Evolutionary conservation across 306 rosid genomes (phyloP).

Genomic region (Prunus persica): Prunus_persica_NCBIv2 NC_034010.1:2882001-2882500

Average conservation of each 20-base stretch:
- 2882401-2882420: background rate
- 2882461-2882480: background rate
- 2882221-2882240: background rate
- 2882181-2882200: background rate
- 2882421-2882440: background rate
- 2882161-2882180: background rate
- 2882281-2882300: background rate
- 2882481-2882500: background rate
- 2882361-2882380: background rate
- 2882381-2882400: background rate
- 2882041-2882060: conserved; percentile 21
- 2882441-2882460: background rate
- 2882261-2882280: background rate
- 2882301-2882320: background rate
- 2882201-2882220: background rate
- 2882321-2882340: background rate
- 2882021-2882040: conserved; percentile 7
- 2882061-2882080: conserved; percentile 24
- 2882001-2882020: conserved; percentile 31
- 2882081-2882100: conserved; percentile 41
- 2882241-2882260: background rate
- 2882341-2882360: background rate
- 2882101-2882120: conserved; percentile 60
- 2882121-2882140: background rate
- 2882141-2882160: background rate